phyloP scores from a whole-genome alignment of 208 protist genomes.

The Leishmania guyanensis region DNA sequence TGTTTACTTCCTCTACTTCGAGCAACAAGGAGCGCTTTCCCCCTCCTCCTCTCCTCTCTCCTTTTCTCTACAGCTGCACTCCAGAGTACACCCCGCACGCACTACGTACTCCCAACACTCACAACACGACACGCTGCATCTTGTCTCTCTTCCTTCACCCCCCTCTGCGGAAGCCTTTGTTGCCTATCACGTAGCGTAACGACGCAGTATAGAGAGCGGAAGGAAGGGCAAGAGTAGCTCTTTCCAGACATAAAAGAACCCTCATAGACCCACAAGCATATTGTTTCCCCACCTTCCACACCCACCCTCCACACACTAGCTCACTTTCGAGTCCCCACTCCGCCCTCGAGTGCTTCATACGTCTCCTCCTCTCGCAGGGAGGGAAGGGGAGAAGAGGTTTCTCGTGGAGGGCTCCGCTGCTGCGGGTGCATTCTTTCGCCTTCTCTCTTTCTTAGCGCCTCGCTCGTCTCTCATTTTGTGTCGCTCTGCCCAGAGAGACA shows the following conservation, averaged over 20 bases:
- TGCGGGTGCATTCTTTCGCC: not conserved
- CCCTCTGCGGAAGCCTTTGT: not conserved
- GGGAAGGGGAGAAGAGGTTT: not conserved
- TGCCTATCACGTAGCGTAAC: not conserved
- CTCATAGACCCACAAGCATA: conserved; percentile 1
- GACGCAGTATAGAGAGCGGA: not conserved
- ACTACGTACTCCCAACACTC: not conserved
- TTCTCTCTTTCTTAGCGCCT: not conserved
- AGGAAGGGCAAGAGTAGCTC: not conserved
- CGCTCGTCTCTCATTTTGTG: not conserved
- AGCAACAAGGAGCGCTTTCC: not conserved
- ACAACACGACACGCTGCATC: too few relatives aligned
- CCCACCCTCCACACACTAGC: not conserved
- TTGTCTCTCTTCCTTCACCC: not conserved
- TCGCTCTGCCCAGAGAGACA: not conserved
- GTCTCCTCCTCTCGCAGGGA: not conserved
- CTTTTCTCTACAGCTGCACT: not conserved
- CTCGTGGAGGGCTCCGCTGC: not conserved
- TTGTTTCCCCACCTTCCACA: not conserved
- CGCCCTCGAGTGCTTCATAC: not conserved
- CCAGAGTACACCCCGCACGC: not conserved
- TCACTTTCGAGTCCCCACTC: not conserved
- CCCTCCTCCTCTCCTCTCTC: not conserved
- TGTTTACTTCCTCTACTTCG: not conserved
- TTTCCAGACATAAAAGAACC: not conserved